These are phyloP conservation scores for Saccharomyces kudriavzevii DNA, from an alignment of 805 yeast species.

Conservation along the genomic window DNA sequence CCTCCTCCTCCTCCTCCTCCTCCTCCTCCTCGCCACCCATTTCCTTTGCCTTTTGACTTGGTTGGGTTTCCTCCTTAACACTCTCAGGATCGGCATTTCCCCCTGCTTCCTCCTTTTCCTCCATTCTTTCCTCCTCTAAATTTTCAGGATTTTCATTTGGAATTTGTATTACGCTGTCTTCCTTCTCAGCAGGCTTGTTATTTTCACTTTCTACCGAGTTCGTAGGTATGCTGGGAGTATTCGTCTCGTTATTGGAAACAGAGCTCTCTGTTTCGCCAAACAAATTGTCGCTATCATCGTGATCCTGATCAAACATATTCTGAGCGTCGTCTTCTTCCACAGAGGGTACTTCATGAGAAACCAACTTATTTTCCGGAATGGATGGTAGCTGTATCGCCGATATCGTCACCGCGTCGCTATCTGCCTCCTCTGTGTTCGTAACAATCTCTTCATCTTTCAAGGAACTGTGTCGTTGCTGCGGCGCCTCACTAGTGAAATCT, in stretches of 20 bases:
- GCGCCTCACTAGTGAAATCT: not conserved
- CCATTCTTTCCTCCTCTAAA: constrained; percentile 16
- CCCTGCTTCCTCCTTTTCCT: constrained; percentile 22
- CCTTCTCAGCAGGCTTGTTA: constrained; percentile 17
- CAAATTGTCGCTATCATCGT: not conserved
- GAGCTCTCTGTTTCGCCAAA: constrained; percentile 1
- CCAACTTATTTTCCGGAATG: not conserved
- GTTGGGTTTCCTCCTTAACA: constrained; percentile 12
- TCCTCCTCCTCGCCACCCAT: constrained; percentile 2
- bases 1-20: no score
- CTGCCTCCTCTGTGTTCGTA: not conserved
- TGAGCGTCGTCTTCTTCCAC: not conserved
- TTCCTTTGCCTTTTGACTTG: constrained; percentile 1
- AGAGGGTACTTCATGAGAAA: not conserved
- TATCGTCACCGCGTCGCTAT: not conserved
- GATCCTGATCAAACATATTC: not conserved
- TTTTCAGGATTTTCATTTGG: not conserved
- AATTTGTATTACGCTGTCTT: constrained; percentile 4
- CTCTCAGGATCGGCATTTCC: constrained; percentile 35
- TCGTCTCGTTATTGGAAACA: not conserved
- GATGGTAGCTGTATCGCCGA: not conserved
- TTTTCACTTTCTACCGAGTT: not conserved
- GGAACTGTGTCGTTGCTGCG: not conserved
- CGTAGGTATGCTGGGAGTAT: not conserved
- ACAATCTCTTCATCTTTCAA: not conserved